Base-by-base conservation (phyloP, 352 stramenopile genomes). In the Globisporangium polare region DNA sequence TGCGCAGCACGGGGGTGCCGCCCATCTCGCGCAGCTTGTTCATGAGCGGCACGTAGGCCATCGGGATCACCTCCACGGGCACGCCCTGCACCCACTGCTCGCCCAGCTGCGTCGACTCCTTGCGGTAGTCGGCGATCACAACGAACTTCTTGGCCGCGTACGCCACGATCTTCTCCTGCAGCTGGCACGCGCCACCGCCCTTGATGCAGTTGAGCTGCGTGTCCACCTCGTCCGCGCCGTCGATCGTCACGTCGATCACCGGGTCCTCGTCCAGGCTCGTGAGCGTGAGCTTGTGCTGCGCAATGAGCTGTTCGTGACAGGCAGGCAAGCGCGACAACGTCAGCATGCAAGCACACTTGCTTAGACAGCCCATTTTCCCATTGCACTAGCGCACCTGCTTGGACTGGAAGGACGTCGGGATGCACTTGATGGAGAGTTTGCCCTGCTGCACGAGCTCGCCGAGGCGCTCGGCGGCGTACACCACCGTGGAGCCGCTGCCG, bases 171-270 rank as follows among this genome's bases (percentile, higher is more conserved):
- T 97, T 97, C 75, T 98, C 93, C 67, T 97, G 90, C 55, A 97
- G 69, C 64, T 99, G 85, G 58, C 97, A 98, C 56, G 87, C 97
- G 63, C 97, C 97, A 37, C 97, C 96, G 51, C 97, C 97, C 77
- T 99, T 99, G 60, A 99, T 98, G 69, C 98, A 95, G 78, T 99
- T 99, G 51, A 99, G 83, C 60, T 96, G 83, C n/a, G 73, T 53
- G 71, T 99, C 97, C 53, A 99, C 97, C 71, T 99, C 95, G 77
- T 99, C 97, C 15, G 97, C 97, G 49, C 97, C 97, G 81, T 99
- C 97, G 71, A 99, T 99, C 37, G 97, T 97, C 63, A 99, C 96
- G 80, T 99, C 97, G 49, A 99, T 95, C 64, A 93, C 82, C 31
- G 86, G 81, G 56, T 80, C 69, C 59, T 89, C 79, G 63, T 94